Percentiles rank a stretch among this genome's conserved stretches.
Evolutionary conservation across 352 stramenopile genomes (phyloP).

Genomic region (Globisporangium cylindrosporum): DNA sequence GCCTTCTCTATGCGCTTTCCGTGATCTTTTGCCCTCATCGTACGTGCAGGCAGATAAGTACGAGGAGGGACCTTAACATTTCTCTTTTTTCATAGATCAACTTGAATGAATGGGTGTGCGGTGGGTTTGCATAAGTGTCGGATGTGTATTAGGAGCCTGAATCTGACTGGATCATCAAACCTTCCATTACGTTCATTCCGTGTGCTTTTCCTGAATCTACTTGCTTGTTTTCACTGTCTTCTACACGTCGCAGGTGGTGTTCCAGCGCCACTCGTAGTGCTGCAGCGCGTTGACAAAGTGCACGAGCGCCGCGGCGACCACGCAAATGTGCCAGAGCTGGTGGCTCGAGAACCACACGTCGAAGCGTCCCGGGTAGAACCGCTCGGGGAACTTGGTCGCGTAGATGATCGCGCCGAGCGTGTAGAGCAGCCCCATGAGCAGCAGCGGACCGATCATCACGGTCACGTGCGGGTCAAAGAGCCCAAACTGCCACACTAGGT

Average conservation of each 20-base stretch:
- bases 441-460: slow-evolving; percentile 75
- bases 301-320: slow-evolving; percentile 81
- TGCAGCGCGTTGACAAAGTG: slow-evolving; percentile 82
- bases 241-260: slow-evolving; percentile 74
- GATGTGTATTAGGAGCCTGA: neutral
- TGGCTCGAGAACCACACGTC: slow-evolving; percentile 86
- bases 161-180: neutral
- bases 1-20: no score
- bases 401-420: slow-evolving; percentile 82
- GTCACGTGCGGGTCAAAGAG: slow-evolving; percentile 81
- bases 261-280: slow-evolving; percentile 86
- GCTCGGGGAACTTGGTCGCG: slow-evolving; percentile 81
- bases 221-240: no score
- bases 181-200: neutral
- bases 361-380: slow-evolving; percentile 81
- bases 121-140: neutral
- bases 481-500: slow-evolving; percentile 75
- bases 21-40: no score
- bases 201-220: neutral
- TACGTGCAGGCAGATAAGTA: no score
- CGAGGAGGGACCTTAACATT: no score
- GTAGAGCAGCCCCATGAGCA: slow-evolving; percentile 79
- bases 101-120: no score
- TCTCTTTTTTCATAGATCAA: no score
- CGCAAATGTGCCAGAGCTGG: slow-evolving; percentile 88